A percentile compares a stretch with the other conserved stretches of the same genome.
Evolutionary conservation across 345 rosid genomes (phyloP).

Genomic region (Populus nigra): DNA sequence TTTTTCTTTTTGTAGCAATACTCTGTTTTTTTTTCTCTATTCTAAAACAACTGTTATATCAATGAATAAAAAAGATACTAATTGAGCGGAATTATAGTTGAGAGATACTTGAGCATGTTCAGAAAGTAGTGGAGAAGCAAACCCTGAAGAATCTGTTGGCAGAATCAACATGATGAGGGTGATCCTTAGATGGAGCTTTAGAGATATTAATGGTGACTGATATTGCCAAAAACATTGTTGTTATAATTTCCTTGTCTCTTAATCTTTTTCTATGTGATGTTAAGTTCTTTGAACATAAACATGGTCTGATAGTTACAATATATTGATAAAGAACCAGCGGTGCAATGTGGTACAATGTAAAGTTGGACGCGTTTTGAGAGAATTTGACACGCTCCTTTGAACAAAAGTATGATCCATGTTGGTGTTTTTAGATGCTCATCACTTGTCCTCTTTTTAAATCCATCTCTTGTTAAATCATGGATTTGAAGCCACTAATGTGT

Average conservation of each 20-base stretch:
- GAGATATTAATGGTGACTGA: conserved; percentile 18
- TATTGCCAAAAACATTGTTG: conserved; percentile 29
- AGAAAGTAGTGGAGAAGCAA: conserved; percentile 20
- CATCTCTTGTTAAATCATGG: not conserved
- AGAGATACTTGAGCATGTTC: conserved; percentile 24
- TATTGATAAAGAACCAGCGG: not conserved
- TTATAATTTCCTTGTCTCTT: conserved; percentile 3
- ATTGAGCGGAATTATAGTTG: not conserved
- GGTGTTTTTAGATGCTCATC: not conserved
- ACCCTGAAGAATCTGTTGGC: conserved; percentile 9
- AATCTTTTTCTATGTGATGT: not conserved
- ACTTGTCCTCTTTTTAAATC: not conserved
- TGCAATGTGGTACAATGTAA: not conserved
- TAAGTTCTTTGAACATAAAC: not conserved
- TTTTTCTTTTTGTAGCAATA: too few species aligned
- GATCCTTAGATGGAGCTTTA: conserved; percentile 9
- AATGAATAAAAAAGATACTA: not conserved
- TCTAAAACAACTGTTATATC: too few species aligned
- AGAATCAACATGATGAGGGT: conserved; percentile 10
- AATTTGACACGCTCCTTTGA: not conserved
- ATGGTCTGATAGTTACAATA: not conserved
- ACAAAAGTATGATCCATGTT: not conserved
- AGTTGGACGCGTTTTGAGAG: not conserved
- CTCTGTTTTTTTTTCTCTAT: too few species aligned
- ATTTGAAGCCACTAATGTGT: not conserved